phyloP scores from a whole-genome alignment of 306 rosid species.

The Sicyos edulis region DNA sequence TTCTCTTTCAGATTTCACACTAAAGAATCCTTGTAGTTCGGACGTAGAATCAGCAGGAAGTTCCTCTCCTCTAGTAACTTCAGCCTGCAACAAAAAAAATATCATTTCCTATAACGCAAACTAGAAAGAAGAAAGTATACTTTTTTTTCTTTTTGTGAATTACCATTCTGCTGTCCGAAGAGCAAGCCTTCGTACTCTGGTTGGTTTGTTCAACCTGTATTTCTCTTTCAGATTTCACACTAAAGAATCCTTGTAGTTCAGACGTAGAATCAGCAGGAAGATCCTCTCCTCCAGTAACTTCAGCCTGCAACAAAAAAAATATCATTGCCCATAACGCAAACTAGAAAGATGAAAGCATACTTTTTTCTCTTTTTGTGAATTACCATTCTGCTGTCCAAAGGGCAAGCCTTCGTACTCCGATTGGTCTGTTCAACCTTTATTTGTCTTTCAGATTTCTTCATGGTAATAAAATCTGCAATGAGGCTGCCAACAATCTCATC shows the following conservation, averaged over 20 bases:
- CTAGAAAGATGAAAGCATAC: slow-evolving; percentile 4
- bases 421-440: slow-evolving; percentile 39
- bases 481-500: slow-evolving; percentile 77
- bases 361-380: slow-evolving; percentile 10
- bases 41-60: slow-evolving; percentile 30
- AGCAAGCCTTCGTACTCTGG: too few species aligned
- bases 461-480: slow-evolving; percentile 57
- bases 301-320: slow-evolving; percentile 42
- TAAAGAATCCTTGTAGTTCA: slow-evolving; percentile 25
- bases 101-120: slow-evolving; percentile 22
- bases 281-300: slow-evolving; percentile 34
- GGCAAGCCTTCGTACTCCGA: slow-evolving; percentile 32
- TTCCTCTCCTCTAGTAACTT: slow-evolving; percentile 34
- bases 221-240: not conserved
- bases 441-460: slow-evolving; percentile 44
- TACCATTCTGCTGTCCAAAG: slow-evolving; percentile 42
- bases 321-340: slow-evolving; percentile 22
- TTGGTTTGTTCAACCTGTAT: too few species aligned
- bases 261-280: slow-evolving; percentile 30
- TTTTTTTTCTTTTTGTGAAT: not conserved
- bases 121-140: slow-evolving; percentile 5
- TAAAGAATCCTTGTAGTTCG: slow-evolving; percentile 25
- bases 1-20: not conserved
- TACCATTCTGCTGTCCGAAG: too few species aligned
- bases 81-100: slow-evolving; percentile 42